Base-by-base conservation (phyloP, 1,284 basidiomycete genomes). In the Heterobasidion irregulare region DNA sequence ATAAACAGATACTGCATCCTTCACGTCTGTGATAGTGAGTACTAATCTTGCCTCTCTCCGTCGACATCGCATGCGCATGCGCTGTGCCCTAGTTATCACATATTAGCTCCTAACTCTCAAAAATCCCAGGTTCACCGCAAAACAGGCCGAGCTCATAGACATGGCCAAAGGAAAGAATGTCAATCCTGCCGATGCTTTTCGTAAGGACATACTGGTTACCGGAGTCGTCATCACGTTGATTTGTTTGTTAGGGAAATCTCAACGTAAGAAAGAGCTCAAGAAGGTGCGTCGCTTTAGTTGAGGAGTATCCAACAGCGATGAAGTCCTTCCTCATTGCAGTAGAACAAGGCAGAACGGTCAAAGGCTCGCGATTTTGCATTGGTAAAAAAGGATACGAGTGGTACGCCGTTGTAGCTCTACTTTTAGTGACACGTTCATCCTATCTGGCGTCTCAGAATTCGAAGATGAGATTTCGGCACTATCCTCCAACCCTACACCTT, bases 231-330 rank as follows among this genome's bases (percentile, higher is more conserved):
- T 51, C 1, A 35, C 34, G 34, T 18, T n/a, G 15, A 16, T 49
- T 34, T 48, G 2, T 15, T 13, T 5, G 41, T 15, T 60, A 93
- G 90, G 90, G 59, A 96, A 96, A 73, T 83, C 88, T 7, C 84
- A 87, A 65, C 78, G 89, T 58, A 92, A 91, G 70, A 94, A 91
- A 68, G 92, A 96, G 68, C 73, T 94, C 38, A 94, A 93, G 75
- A 94, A 94, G 84, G 92, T 88, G 70, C 51, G 61, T 55, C 13
- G 47, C 43, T 61, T 74, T 58, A 57, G 52, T 49, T 55, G 15
- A 43, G 19, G 18, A 44, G n/a, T 34, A 44, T 34, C 49, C 18
- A 48, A 18, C 16, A 45, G 9, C 53, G 51, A 58, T 57, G 35
- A 33, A 18, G 38, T 50, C 56, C 51, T 54, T 57, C 19, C 55